Evolutionary conservation across 257 asterid genomes (phyloP), one percentile per base, ranked within the genome.

Genomic region (Solanum lycopersicoides): DNA sequence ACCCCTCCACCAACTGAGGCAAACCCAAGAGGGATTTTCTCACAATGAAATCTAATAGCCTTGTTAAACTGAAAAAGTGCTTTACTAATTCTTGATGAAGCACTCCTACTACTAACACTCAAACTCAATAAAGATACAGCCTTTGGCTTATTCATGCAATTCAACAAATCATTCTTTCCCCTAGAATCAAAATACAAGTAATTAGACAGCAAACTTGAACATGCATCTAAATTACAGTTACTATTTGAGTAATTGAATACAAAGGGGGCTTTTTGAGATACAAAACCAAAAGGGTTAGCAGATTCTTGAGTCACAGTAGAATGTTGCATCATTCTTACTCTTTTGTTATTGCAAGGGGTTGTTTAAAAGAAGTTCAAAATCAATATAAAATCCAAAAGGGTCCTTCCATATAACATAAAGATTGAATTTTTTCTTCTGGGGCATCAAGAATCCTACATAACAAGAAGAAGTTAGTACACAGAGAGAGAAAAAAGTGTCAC

Each of bases 1-100:
- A 85, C 89, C 37, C 93, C 82, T 3, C 18, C 79, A 34, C 79
- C 87, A 66, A 94, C 86, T 12, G 98, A 96, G 34, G 95, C 98
- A 86, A 97, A 97, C 86, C 96, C 93, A 86, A 97, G 96, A 9
- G 99, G 98, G 84, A 92, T 88, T 91, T 92, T 92, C 92, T 95
- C 99, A 86, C 97, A 95, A 59, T 97, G 97, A 87, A 97, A 89
- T 88, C 92, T 92, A 89, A 97, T 90, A 66, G 94, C 96, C 80
- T 89, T 93, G 76, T 95, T 97, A 87, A 95, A 96, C 83, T 94
- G 95, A 88, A 89, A 88, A 45, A 96, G 72, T 45, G 32, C 92
- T 65, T 90, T 93, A 60, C 95, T 88, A 90, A 96, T 65, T 87
- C 93, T 88, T 88, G 91, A 93, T 47, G 97, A 92, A 84, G 93